phyloP scores from a whole-genome alignment of 192 early-diverging fungal genomes.

The Entophlyctis helioformis region DNA sequence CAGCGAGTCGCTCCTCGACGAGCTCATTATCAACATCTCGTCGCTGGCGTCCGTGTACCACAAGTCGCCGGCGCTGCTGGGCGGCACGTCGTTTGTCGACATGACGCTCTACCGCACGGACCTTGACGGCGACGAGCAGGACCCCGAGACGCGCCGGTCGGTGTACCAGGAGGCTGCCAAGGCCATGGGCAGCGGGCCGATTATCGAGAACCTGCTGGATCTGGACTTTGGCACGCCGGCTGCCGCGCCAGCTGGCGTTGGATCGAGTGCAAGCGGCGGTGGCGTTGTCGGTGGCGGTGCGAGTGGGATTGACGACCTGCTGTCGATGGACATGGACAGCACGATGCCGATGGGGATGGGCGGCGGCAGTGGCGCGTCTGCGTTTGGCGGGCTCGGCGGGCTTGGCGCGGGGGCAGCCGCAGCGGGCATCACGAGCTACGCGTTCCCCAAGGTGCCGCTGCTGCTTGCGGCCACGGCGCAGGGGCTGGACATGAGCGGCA shows the following conservation, averaged over 20 bases:
- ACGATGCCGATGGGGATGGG: too few species aligned
- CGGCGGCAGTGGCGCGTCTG: too few species aligned
- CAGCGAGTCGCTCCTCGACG: constrained; percentile 64
- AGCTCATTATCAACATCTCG: constrained; percentile 76
- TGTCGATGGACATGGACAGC: too few species aligned
- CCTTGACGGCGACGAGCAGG: constrained; percentile 26
- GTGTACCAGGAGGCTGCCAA: constrained; percentile 18
- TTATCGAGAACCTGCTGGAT: constrained; percentile 61
- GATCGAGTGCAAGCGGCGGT: too few species aligned
- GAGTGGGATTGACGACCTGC: constrained; percentile 28
- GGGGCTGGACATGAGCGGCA: constrained; percentile 22
- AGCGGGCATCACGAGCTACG: constrained; percentile 1
- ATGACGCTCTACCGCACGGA: too few species aligned
- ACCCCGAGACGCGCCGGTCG: constrained; percentile 11
- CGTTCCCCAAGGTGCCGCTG: constrained; percentile 13
- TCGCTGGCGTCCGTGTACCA: constrained; percentile 92
- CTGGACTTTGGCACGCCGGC: constrained; percentile 53
- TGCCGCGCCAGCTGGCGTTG: constrained; percentile 1
- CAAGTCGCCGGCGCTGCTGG: constrained; percentile 72
- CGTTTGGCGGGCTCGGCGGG: not conserved
- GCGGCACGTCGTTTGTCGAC: constrained; percentile 33
- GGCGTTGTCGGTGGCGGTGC: too few species aligned
- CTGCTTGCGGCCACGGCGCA: constrained; percentile 12
- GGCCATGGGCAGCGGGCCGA: constrained; percentile 30
- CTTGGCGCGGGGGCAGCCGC: not conserved